Conservation (phyloP, 805 yeast species). For the Nakazawaea ernobii region DNA sequence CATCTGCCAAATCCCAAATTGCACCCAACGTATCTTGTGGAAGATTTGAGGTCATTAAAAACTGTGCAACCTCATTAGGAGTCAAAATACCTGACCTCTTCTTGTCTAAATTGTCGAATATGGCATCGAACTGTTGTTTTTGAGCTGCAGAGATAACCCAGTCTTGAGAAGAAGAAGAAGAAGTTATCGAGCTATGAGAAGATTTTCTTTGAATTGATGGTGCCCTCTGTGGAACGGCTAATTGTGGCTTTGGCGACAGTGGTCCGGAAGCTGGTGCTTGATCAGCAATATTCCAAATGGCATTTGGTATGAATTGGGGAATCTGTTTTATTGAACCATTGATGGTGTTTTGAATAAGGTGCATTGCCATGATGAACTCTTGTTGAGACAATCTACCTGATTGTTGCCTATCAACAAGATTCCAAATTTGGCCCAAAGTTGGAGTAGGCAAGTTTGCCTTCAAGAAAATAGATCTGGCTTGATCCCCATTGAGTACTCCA, state of each 20-base stretch:
- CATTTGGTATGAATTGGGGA: slow-evolving; percentile 26
- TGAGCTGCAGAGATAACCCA: slow-evolving; percentile 71
- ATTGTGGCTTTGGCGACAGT: not conserved
- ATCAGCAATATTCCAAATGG: slow-evolving; percentile 26
- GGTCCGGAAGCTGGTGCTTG: not conserved
- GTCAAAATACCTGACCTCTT: slow-evolving; percentile 53
- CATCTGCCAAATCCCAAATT: slow-evolving; percentile 93
- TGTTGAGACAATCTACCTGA: slow-evolving; percentile 66
- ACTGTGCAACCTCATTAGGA: slow-evolving; percentile 80
- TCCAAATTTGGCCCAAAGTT: slow-evolving; percentile 84
- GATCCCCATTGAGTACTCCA: slow-evolving; percentile 64
- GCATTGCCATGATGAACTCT: slow-evolving; percentile 92
- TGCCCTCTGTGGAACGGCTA: slow-evolving; percentile 6
- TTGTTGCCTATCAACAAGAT: slow-evolving; percentile 70
- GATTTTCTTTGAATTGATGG: slow-evolving; percentile 1
- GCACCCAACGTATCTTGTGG: slow-evolving; percentile 79
- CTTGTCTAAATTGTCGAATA: slow-evolving; percentile 77
- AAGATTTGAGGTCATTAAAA: slow-evolving; percentile 82
- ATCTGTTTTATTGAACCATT: slow-evolving; percentile 48
- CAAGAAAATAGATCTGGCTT: slow-evolving; percentile 79
- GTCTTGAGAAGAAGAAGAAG: slow-evolving; percentile 28
- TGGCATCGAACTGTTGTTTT: slow-evolving; percentile 69
- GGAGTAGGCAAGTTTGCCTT: slow-evolving; percentile 83
- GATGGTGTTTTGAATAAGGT: slow-evolving; percentile 77
- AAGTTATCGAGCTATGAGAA: slow-evolving; percentile 10